Evolutionary conservation across 768 basidiomycete genomes (phyloP).

Genomic region (Boletus subparvulus): DNA sequence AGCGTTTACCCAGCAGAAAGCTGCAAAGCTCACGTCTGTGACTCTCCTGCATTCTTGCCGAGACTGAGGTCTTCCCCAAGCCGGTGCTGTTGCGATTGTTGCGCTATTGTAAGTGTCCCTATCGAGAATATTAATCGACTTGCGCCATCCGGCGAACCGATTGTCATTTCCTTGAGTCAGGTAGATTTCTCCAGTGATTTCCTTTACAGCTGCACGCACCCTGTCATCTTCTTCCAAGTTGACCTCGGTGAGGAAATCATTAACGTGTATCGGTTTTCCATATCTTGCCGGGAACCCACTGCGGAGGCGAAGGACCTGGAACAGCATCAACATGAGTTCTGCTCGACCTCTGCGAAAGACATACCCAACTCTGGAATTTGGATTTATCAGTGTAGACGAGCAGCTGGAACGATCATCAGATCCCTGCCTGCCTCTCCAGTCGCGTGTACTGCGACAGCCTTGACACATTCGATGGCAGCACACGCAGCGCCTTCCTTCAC

Average conservation of each 20-base stretch:
- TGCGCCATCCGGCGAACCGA: conserved; percentile 63
- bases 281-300: background rate
- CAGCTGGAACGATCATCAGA: conserved; percentile 58
- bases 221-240: conserved; percentile 33
- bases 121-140: background rate
- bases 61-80: conserved; percentile 48
- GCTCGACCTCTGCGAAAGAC: conserved; percentile 13
- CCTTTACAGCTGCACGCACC: conserved; percentile 53
- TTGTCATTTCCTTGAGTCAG: conserved; percentile 50
- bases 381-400: conserved; percentile 72
- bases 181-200: conserved; percentile 53
- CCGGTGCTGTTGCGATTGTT: conserved; percentile 54
- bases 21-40: conserved; percentile 50
- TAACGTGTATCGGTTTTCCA: conserved; percentile 6
- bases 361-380: conserved; percentile 57
- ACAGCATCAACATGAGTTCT: background rate
- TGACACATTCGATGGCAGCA: conserved; percentile 68
- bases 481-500: conserved; percentile 64
- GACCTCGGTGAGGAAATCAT: background rate
- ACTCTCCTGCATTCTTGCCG: conserved; percentile 50
- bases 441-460: conserved; percentile 35
- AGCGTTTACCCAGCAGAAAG: background rate
- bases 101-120: conserved; percentile 66
- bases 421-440: conserved; percentile 28
- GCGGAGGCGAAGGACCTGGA: background rate